These are phyloP conservation scores for Gossypium thurberi DNA, from an alignment of 345 rosid species.

Conservation along the genomic window DNA sequence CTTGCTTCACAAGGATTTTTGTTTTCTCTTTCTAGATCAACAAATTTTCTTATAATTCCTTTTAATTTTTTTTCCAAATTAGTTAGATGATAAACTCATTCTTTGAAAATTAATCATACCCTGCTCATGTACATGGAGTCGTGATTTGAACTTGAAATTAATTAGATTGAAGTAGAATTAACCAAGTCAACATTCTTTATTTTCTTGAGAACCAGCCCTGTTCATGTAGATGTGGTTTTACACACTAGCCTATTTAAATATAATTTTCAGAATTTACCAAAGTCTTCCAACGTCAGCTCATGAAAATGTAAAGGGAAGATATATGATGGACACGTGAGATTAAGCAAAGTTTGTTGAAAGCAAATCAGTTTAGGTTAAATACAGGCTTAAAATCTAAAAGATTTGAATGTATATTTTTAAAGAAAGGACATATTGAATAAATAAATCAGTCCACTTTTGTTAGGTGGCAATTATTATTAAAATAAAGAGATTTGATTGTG, in stretches of 20 bases:
- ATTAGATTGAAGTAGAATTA: too few relatives aligned
- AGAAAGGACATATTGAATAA: background rate
- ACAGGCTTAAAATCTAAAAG: background rate
- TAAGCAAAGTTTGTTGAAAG: too few relatives aligned
- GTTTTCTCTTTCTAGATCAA: background rate
- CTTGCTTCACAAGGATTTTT: constrained; percentile 32
- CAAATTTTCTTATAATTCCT: background rate
- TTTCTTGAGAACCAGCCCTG: too few relatives aligned
- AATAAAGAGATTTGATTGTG: background rate
- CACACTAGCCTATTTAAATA: too few relatives aligned
- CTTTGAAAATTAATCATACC: background rate
- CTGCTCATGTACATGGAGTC: too few relatives aligned
- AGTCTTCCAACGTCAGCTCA: background rate
- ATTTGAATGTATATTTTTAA: background rate
- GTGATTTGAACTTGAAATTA: too few relatives aligned
- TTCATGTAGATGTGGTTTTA: too few relatives aligned
- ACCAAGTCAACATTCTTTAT: too few relatives aligned
- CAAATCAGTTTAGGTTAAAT: background rate
- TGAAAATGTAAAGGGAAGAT: background rate
- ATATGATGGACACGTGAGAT: too few relatives aligned
- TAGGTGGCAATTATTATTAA: background rate
- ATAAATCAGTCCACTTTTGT: background rate
- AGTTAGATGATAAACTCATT: too few relatives aligned
- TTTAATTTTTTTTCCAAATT: background rate
- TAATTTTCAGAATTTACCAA: too few relatives aligned